A percentile compares a stretch with the other conserved stretches of the same genome.
Conservation (phyloP, 1,139 yeast genomes). For the Hansenula sp. region DNA sequence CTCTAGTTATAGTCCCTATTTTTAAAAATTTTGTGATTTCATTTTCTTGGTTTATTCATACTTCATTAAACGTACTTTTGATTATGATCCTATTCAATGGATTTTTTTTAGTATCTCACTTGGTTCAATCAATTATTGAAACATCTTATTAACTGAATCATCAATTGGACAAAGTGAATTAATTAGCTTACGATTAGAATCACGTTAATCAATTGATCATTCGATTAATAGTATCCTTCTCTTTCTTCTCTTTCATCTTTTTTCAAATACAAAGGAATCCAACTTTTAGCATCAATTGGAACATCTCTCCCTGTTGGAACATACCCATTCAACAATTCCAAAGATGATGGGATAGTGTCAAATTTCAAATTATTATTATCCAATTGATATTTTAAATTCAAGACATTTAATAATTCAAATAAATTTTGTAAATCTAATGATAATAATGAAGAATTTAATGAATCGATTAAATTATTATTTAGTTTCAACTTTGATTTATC, state of each 20-base stretch:
- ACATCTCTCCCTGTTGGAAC: constrained; percentile 22
- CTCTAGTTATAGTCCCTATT: no score
- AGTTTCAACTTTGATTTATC: constrained; percentile 9
- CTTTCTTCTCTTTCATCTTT: not conserved
- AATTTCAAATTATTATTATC: constrained; percentile 21
- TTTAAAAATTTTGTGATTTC: no score
- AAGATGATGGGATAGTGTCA: constrained; percentile 9
- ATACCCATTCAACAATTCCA: constrained; percentile 10
- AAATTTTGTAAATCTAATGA: constrained; percentile 8
- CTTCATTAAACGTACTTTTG: no score
- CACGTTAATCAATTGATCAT: no score
- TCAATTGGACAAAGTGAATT: no score
- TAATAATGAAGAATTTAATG: constrained; percentile 3
- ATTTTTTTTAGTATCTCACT: no score
- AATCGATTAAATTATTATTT: constrained; percentile 9
- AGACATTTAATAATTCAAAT: constrained; percentile 13
- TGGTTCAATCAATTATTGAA: no score
- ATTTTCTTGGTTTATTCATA: no score
- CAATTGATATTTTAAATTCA: constrained; percentile 17
- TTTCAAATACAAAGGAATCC: constrained; percentile 14
- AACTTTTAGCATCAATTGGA: constrained; percentile 13
- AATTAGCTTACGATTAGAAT: no score
- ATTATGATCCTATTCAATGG: no score
- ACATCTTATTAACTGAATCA: no score
- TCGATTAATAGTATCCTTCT: constrained; percentile 9